A percentile compares a stretch with the other conserved stretches of the same genome.
Evolutionary conservation across 441 rosid species (phyloP).

Genomic region (Populus hybrid): DNA sequence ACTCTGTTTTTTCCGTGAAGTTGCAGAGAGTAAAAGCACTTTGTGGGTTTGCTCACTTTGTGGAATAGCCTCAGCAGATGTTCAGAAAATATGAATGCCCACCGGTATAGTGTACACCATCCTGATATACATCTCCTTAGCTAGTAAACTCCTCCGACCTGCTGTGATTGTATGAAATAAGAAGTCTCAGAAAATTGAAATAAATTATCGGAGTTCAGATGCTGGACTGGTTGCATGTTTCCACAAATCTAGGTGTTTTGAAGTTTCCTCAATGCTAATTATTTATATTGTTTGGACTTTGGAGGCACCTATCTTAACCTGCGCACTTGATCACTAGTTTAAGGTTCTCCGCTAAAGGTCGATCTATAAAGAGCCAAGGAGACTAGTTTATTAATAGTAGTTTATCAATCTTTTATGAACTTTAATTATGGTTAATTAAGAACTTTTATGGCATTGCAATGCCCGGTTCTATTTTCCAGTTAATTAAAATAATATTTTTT

Average conservation of each 20-base stretch:
- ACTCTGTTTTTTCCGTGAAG: slow-evolving; percentile 23
- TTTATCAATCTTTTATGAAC: too few relatives aligned
- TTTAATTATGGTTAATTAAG: too few relatives aligned
- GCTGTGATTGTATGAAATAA: slow-evolving; percentile 30
- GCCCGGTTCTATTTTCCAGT: too few relatives aligned
- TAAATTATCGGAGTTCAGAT: slow-evolving; percentile 7
- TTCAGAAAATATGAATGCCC: slow-evolving; percentile 21
- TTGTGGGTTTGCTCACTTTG: slow-evolving; percentile 23
- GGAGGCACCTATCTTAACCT: background rate
- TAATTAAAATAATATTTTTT: too few relatives aligned
- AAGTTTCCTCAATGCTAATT: background rate
- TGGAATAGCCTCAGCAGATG: slow-evolving; percentile 22
- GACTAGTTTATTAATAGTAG: background rate
- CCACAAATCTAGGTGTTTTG: background rate
- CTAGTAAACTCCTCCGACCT: slow-evolving; percentile 31
- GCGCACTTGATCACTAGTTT: background rate
- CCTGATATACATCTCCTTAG: slow-evolving; percentile 14
- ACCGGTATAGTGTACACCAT: slow-evolving; percentile 18
- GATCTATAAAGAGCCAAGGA: background rate
- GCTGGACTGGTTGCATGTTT: slow-evolving; percentile 9
- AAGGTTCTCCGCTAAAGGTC: background rate
- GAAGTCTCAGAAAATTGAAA: slow-evolving; percentile 19
- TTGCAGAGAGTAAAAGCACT: slow-evolving; percentile 38
- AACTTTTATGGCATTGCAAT: too few relatives aligned
- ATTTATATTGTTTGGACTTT: background rate